Conservation (phyloP, 1,139 yeast species). For the Blastobotrys capitulatus region DNA sequence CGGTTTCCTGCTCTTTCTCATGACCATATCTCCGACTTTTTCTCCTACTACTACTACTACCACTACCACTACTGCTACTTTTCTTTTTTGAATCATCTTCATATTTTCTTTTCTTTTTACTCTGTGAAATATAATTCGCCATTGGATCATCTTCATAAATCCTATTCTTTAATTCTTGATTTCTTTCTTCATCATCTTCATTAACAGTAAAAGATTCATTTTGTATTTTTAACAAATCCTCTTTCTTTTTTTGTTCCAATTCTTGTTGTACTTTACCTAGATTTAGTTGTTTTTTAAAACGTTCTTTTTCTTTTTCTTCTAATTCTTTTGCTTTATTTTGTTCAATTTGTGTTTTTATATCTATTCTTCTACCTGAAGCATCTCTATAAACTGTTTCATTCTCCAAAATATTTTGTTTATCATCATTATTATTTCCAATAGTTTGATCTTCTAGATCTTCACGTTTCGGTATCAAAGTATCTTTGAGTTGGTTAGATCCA, state of each 20-base stretch:
- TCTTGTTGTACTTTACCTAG: constrained; percentile 43
- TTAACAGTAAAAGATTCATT: constrained; percentile 32
- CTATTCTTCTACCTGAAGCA: constrained; percentile 47
- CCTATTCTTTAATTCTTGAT: constrained; percentile 34
- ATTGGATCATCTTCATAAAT: constrained; percentile 68
- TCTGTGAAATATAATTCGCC: constrained; percentile 38
- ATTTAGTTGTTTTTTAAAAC: constrained; percentile 35
- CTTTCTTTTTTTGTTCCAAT: constrained; percentile 25
- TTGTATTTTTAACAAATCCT: constrained; percentile 31
- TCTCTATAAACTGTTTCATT: constrained; percentile 57
- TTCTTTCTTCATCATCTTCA: constrained; percentile 39
- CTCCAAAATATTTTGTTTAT: too few relatives aligned
- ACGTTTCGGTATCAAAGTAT: constrained; percentile 33
- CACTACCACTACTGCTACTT: not conserved
- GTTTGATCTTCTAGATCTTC: constrained; percentile 26
- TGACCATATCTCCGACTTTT: not conserved
- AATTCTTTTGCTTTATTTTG: constrained; percentile 29
- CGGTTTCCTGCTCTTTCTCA: not conserved
- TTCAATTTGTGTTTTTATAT: constrained; percentile 34
- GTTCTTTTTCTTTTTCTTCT: constrained; percentile 25
- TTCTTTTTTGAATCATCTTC: not conserved
- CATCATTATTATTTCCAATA: constrained; percentile 14
- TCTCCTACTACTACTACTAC: too few relatives aligned
- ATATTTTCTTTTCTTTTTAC: not conserved
- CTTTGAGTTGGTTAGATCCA: constrained; percentile 20